phyloP scores from a whole-genome alignment of 257 asterid species.

The Fraxinus quadrangulata region DNA sequence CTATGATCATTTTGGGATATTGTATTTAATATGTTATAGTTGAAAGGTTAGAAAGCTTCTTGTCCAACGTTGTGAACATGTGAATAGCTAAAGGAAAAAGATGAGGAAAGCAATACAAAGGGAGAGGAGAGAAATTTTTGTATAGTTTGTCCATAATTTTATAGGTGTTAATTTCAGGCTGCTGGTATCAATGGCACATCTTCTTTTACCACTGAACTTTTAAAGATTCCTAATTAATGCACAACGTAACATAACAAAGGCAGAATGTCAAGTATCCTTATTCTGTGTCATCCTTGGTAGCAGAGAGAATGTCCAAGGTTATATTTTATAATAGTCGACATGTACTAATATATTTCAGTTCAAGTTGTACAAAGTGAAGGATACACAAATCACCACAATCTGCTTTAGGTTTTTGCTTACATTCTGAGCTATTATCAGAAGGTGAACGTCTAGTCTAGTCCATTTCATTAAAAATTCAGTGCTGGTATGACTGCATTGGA shows the following conservation, averaged over 20 bases:
- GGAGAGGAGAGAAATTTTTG: background rate
- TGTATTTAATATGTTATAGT: background rate
- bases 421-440: background rate
- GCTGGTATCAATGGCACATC: background rate
- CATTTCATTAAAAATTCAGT: background rate
- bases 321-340: background rate
- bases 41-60: background rate
- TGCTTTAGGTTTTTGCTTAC: background rate
- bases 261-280: background rate
- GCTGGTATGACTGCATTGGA: background rate
- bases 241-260: background rate
- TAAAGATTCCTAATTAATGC: background rate
- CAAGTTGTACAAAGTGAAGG: background rate
- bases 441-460: background rate
- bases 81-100: background rate
- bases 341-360: background rate
- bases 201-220: background rate
- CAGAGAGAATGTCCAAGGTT: background rate
- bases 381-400: background rate
- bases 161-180: background rate
- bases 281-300: background rate
- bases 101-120: background rate
- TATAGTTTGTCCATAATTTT: background rate
- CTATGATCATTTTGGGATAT: background rate
- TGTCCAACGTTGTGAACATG: background rate